Base-by-base conservation (phyloP, 1,139 yeast species). In the Casaregolazyma lundiana region DNA sequence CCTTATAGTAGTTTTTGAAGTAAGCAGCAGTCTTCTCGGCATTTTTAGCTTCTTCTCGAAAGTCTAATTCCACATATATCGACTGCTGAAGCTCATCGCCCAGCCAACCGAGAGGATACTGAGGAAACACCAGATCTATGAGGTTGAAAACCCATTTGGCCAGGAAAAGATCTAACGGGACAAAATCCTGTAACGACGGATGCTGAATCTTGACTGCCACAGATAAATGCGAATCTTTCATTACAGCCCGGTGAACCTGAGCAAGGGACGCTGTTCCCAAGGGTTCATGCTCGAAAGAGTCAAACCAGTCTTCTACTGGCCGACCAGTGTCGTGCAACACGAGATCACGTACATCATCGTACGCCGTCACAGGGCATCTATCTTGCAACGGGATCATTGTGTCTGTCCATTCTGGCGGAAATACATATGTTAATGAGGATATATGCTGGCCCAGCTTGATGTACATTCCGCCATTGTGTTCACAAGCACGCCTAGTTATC, bases 171-270 rank as follows among this genome's bases (percentile, higher is more conserved):
- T 92, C 99, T 26, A 92, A 67, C 0, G 98, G 97, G 6, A 92
- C 95, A 68, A 86, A 92, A 57, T 85, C 89, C 45, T 80, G 77
- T 44, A 92, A 71, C 5, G 89, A 76, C 0, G 98, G 98, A 65
- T 92, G 99, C 63, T 92, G 98, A 35, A 92, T 77, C 61, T 94
- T 92, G 19, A 92, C 96, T 0, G 98, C 98, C 1, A 90, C 97
- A 57, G 75, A 77, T 55, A 82, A 77, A 1, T 88, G 89, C 3
- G 72, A 75, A 2, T 65, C 68, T 49, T 70, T 75, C 48, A 90
- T 65, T 1, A 66, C 75, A 0, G 95, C 99, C 38, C 73, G 70
- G 65, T 92, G 98, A 7, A 92, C 99, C 61, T 92, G 99, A 0
- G 98, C 98, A 55, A 92, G 72, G 1, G 96, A 87, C 0, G 98